Evolutionary conservation across 192 early-diverging fungal species (phyloP).

Genomic region (Coemansia furcata): DNA sequence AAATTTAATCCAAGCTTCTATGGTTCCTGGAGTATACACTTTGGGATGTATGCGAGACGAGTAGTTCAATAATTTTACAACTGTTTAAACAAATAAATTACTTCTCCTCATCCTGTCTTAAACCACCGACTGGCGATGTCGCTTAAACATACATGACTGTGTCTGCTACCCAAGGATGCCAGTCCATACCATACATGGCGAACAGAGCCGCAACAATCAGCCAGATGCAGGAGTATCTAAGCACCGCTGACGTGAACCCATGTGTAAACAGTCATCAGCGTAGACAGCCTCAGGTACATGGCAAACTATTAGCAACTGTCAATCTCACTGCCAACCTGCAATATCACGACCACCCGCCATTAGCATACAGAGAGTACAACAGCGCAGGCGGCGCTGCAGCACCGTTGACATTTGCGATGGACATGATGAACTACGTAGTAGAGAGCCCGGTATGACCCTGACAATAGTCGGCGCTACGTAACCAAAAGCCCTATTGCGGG

Average conservation of each 20-base stretch:
- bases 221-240: constrained; percentile 41
- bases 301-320: no score
- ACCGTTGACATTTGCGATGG: no score
- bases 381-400: constrained; percentile 29
- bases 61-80: no score
- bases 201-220: constrained; percentile 18
- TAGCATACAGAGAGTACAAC: constrained; percentile 23
- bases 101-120: not conserved
- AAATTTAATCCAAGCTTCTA: no score
- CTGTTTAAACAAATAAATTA: no score
- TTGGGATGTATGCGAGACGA: no score
- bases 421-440: no score
- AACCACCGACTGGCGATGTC: not conserved
- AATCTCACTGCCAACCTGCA: constrained; percentile 13
- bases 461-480: no score
- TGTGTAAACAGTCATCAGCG: constrained; percentile 41
- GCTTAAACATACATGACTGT: not conserved
- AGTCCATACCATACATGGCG: constrained; percentile 40
- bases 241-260: constrained; percentile 25
- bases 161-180: constrained; percentile 2
- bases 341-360: constrained; percentile 20
- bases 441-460: no score
- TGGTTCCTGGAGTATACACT: no score
- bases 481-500: no score
- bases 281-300: no score